Conservation (phyloP, 1,284 basidiomycete genomes). For the Apiotrichum domesticum region DNA sequence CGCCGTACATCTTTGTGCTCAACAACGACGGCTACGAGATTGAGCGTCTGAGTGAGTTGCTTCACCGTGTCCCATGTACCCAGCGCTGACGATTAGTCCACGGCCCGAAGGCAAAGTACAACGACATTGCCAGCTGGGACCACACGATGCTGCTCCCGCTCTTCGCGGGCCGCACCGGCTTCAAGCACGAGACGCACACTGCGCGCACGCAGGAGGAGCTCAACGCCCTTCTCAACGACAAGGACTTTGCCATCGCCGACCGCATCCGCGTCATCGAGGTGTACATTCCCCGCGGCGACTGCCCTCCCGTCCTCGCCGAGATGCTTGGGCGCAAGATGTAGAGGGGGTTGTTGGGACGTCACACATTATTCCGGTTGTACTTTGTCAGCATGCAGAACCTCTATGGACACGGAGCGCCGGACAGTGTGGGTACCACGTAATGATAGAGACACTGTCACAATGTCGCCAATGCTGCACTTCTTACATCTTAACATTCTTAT, state of each 20-base stretch:
- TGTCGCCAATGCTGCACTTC: too few species aligned
- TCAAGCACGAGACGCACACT: constrained; percentile 29
- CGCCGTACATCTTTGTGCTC: constrained; percentile 56
- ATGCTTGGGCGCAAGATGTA: constrained; percentile 19
- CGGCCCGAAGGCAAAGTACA: constrained; percentile 46
- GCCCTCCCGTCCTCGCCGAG: constrained; percentile 11
- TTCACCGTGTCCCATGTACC: constrained; percentile 23
- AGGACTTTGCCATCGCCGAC: constrained; percentile 39
- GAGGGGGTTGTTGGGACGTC: not conserved
- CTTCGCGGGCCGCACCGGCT: constrained; percentile 30
- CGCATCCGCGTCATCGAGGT: constrained; percentile 45
- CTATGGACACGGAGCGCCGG: too few species aligned
- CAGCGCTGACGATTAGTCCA: constrained; percentile 39
- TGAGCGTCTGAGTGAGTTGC: constrained; percentile 70
- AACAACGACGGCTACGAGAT: constrained; percentile 89
- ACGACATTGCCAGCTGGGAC: constrained; percentile 48
- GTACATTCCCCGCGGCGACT: constrained; percentile 42
- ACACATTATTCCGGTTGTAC: too few species aligned
- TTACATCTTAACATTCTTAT: too few species aligned
- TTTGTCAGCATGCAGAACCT: too few species aligned
- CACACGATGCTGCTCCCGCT: constrained; percentile 44
- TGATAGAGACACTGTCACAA: too few species aligned
- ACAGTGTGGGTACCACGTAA: too few species aligned
- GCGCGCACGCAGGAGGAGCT: constrained; percentile 51
- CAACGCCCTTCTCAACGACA: constrained; percentile 48